These are phyloP conservation scores for Trichoderma oligosporum DNA, from an alignment of 2,329 filamentous ascomycete genomes.

Conservation along the genomic window DNA sequence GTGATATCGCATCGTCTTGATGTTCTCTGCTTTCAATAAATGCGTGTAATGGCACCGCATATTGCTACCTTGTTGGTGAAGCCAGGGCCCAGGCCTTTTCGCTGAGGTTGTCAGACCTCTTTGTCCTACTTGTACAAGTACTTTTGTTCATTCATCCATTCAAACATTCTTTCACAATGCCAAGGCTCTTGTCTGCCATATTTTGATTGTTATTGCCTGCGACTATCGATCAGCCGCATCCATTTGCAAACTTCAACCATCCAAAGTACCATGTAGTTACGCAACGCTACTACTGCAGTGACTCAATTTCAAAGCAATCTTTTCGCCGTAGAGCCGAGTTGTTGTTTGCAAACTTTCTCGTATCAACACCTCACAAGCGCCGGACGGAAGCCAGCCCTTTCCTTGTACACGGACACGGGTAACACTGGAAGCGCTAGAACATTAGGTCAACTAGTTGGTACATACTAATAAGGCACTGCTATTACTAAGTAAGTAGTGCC, in stretches of 20 bases:
- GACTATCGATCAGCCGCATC: constrained; percentile 16
- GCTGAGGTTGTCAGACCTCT: too few relatives aligned
- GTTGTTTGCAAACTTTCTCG: neutral
- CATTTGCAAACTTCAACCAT: neutral
- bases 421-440: constrained; percentile 8
- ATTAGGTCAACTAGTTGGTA: neutral
- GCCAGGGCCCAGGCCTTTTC: neutral
- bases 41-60: neutral
- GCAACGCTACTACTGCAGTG: neutral
- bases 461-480: too few relatives aligned
- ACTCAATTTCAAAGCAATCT: neutral
- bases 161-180: neutral
- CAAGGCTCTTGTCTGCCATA: neutral
- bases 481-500: too few relatives aligned
- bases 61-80: constrained; percentile 3
- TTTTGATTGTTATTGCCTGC: neutral
- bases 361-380: neutral
- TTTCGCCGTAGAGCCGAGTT: neutral
- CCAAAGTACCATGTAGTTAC: neutral
- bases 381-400: too few relatives aligned
- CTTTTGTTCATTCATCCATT: too few relatives aligned
- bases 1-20: too few relatives aligned
- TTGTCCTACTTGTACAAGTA: neutral
- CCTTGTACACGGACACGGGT: too few relatives aligned
- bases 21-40: too few relatives aligned